Base-by-base conservation (phyloP, 2,329 filamentous ascomycete species). In the Onygenales sp. region DNA sequence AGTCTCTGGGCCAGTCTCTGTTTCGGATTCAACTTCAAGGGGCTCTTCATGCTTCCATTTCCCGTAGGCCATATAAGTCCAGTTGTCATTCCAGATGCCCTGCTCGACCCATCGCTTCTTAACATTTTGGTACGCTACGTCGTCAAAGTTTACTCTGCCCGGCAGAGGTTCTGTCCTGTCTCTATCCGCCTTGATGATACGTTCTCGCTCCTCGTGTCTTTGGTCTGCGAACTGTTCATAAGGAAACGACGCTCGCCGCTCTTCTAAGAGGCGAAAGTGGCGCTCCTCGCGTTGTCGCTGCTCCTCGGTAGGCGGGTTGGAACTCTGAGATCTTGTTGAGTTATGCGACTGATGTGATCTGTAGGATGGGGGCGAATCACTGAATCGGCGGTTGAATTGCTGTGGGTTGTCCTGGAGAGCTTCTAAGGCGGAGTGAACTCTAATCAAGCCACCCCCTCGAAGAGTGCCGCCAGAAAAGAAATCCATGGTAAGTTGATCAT, bases 61-160 rank as follows among this genome's bases (percentile, higher is more conserved):
- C 8, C 42, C 51, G 13, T 11, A 3, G 32, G 51, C 43, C 43
- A 21, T 36, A 2, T 6, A 10, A 38, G 33, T 33, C 57, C 57
- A 59, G 11, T 51, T 41, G 43, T 55, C 45, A 13, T 53, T 57
- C 58, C 57, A 61, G 48, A 61, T 61, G 42, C 63, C 62, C 60
- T 65, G 62, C 55, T 63, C 61, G 47, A 63, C 49, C 62, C 60
- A 66, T 45, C 54, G 52, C 44, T 60, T 60, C 54, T 59, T 61
- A 51, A 64, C 52, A 5, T 33, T 61, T 54, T 65, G 50, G 47
- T 50, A 27, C 11, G 52, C 36, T 35, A 48, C 43, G 9, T 10
- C n/a, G 13, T 35, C 21, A 42, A 45, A n/a, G 17, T 32, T 13
- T 10, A 32, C 31, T 6, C 31, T 47, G 11, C n/a, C 17, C 47